Evolutionary conservation across 306 rosid genomes (phyloP).

Genomic region (Delonix regia): DNA sequence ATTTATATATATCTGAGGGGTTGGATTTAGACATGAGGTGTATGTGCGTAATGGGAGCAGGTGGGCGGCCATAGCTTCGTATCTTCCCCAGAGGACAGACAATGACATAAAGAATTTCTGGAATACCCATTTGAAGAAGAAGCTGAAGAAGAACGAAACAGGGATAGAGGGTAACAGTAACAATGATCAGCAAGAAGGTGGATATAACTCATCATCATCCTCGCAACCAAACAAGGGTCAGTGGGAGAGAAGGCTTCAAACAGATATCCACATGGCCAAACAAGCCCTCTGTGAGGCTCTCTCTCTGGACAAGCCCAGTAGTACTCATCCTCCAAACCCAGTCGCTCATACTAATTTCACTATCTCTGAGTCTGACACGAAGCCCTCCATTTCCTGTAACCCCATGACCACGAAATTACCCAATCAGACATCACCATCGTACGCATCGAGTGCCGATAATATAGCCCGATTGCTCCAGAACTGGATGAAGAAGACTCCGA

Average conservation of each 20-base stretch:
- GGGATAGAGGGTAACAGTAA: constrained; percentile 1
- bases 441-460: constrained; percentile 79
- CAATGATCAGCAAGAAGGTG: constrained; percentile 16
- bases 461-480: constrained; percentile 70
- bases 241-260: constrained; percentile 96
- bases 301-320: constrained; percentile 61
- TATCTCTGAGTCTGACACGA: too few relatives aligned
- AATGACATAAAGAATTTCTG: constrained; percentile 72
- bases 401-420: neutral
- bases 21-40: neutral
- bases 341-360: too few relatives aligned
- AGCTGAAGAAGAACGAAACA: constrained; percentile 42
- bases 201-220: constrained; percentile 18
- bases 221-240: constrained; percentile 67
- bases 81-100: constrained; percentile 73
- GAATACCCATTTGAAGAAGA: constrained; percentile 71
- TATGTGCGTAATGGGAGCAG: constrained; percentile 25
- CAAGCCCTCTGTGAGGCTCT: constrained; percentile 87
- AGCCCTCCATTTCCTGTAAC: constrained; percentile 36
- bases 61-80: constrained; percentile 86
- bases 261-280: constrained; percentile 90
- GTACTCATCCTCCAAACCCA: neutral
- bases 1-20: neutral
- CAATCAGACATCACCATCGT: constrained; percentile 1
- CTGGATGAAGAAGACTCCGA: constrained; percentile 69